Evolutionary conservation across 345 rosid genomes (phyloP).

Genomic region (Dipteronia dyeriana): DNA sequence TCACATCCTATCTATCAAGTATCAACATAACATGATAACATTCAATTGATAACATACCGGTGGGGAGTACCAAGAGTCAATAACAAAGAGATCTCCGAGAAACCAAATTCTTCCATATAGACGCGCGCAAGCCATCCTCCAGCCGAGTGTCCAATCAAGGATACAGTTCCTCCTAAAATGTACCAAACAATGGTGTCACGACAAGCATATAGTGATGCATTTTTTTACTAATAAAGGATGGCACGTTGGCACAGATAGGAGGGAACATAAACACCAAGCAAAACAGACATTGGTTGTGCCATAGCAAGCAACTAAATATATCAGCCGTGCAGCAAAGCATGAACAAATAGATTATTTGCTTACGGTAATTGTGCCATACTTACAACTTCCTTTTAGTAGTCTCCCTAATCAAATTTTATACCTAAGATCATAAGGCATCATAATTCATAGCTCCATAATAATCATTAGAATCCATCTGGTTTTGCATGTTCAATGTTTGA

Average conservation of each 20-base stretch:
- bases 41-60: slow-evolving; percentile 64
- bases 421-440: too few relatives aligned
- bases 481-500: too few relatives aligned
- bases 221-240: neutral
- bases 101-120: slow-evolving; percentile 81
- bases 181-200: slow-evolving; percentile 12
- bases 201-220: neutral
- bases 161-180: slow-evolving; percentile 54
- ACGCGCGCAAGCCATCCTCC: slow-evolving; percentile 99
- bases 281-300: neutral
- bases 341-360: too few relatives aligned
- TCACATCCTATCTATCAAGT: neutral
- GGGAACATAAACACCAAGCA: neutral
- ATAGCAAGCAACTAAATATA: neutral
- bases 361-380: neutral
- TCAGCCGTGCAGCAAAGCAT: too few relatives aligned
- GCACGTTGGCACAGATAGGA: neutral
- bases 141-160: slow-evolving; percentile 92
- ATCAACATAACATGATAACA: neutral
- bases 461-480: too few relatives aligned
- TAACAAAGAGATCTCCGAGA: slow-evolving; percentile 60
- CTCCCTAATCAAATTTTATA: too few relatives aligned
- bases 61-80: slow-evolving; percentile 97
- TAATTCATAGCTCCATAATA: too few relatives aligned
- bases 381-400: too few relatives aligned